phyloP scores from a whole-genome alignment of 2,329 filamentous ascomycete genomes.

The Ascocoryne sarcoides region DNA sequence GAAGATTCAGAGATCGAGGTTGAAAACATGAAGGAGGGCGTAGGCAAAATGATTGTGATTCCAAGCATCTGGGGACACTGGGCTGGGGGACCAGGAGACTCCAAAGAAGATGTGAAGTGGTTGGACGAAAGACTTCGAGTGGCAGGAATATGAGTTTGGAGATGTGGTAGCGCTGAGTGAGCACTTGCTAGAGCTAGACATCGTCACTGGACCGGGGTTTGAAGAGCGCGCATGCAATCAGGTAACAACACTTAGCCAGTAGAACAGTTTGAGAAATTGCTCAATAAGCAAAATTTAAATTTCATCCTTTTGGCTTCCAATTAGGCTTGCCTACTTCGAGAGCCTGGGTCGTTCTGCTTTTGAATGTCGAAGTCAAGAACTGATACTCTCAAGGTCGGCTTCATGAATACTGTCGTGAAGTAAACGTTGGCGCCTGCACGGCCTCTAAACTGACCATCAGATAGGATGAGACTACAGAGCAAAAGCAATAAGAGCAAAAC shows the following conservation, averaged over 20 bases:
- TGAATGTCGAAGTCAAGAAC: too few relatives aligned
- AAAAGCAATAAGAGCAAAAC: too few relatives aligned
- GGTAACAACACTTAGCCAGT: neutral
- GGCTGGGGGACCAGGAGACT: slow-evolving; percentile 64
- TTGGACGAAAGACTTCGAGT: slow-evolving; percentile 42
- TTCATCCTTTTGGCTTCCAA: neutral
- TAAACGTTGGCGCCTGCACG: too few relatives aligned
- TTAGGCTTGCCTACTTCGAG: too few relatives aligned
- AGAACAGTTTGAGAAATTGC: neutral
- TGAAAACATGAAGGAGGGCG: slow-evolving; percentile 46
- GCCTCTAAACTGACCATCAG: too few relatives aligned
- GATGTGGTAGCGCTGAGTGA: too few relatives aligned
- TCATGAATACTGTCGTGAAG: too few relatives aligned
- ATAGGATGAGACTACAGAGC: too few relatives aligned
- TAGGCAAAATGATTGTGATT: slow-evolving; percentile 45
- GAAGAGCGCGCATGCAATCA: neutral
- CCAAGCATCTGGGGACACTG: slow-evolving; percentile 59
- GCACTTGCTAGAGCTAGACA: slow-evolving; percentile 4
- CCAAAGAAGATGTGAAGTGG: slow-evolving; percentile 62
- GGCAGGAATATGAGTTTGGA: slow-evolving; percentile 14
- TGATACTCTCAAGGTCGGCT: too few relatives aligned
- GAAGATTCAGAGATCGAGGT: slow-evolving; percentile 74
- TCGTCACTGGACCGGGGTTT: neutral
- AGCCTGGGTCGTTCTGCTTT: too few relatives aligned
- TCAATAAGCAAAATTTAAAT: neutral